A percentile compares a stretch with the other conserved stretches of the same genome.
Evolutionary conservation across 225 moss, liverwort and hornwort species (phyloP).

Genomic region (Bryum argenteum): DNA sequence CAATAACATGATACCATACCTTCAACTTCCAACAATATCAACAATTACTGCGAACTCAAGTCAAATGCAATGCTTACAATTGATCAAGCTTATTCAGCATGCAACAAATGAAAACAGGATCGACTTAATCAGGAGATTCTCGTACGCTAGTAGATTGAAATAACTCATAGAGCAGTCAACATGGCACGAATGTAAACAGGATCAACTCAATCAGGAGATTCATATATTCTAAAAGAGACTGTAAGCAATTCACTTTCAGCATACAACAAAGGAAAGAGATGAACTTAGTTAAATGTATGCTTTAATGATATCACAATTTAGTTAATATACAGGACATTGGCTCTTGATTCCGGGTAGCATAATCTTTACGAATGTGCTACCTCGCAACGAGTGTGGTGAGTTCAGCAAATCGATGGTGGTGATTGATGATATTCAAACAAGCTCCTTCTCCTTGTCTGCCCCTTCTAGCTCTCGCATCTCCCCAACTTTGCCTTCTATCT

Average conservation of each 20-base stretch:
- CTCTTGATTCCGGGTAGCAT: conserved; percentile 13
- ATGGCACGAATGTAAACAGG: too few species aligned
- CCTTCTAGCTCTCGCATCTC: conserved; percentile 66
- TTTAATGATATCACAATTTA: background rate
- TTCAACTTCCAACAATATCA: too few species aligned
- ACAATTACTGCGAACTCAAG: too few species aligned
- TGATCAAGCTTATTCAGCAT: too few species aligned
- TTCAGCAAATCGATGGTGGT: conserved; percentile 30
- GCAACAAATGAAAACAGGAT: too few species aligned
- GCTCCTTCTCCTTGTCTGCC: conserved; percentile 66
- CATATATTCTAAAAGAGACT: too few species aligned
- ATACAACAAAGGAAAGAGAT: background rate
- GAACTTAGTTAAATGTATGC: background rate
- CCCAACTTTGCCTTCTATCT: conserved; percentile 88
- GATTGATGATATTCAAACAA: conserved; percentile 24
- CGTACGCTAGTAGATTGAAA: too few species aligned
- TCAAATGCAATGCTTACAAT: too few species aligned
- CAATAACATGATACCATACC: too few species aligned
- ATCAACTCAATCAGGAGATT: too few species aligned
- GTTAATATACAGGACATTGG: conserved; percentile 31
- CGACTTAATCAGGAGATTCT: too few species aligned
- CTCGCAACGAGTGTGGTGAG: conserved; percentile 37
- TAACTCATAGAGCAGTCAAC: too few species aligned
- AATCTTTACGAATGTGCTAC: background rate
- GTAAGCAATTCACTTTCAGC: background rate